These are phyloP conservation scores for Carallia pectinifolia DNA, from an alignment of 345 rosid genomes.

Conservation along the genomic window DNA sequence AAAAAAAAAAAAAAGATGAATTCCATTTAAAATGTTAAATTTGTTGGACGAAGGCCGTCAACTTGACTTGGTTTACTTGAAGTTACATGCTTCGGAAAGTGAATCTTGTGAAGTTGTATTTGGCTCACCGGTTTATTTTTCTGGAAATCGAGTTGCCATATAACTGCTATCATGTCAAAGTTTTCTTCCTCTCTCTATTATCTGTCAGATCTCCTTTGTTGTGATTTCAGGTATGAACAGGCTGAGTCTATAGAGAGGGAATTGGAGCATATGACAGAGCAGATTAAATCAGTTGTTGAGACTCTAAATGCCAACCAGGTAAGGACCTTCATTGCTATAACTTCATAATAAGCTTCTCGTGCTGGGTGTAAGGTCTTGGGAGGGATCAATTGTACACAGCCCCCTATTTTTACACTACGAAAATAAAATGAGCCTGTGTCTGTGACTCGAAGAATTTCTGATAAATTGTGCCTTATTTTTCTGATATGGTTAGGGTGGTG, in stretches of 20 bases:
- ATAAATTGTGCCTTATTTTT: slow-evolving; percentile 9
- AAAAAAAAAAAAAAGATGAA: too few species aligned
- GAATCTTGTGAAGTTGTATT: not conserved
- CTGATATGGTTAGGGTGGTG: slow-evolving; percentile 68
- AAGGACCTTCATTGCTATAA: slow-evolving; percentile 7
- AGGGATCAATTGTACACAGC: too few species aligned
- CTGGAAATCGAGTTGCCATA: not conserved
- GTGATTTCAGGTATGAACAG: slow-evolving; percentile 75
- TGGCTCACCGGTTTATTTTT: not conserved
- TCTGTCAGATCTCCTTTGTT: not conserved
- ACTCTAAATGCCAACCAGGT: slow-evolving; percentile 82
- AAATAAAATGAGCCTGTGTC: too few species aligned
- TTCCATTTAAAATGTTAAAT: too few species aligned
- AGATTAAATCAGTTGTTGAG: slow-evolving; percentile 82
- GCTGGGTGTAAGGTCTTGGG: not conserved
- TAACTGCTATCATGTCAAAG: not conserved
- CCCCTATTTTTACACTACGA: too few species aligned
- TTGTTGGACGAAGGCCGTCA: too few species aligned
- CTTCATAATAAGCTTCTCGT: slow-evolving; percentile 3
- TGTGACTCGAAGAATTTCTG: not conserved
- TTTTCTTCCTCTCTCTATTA: not conserved
- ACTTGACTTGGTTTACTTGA: not conserved
- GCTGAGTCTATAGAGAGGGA: slow-evolving; percentile 90
- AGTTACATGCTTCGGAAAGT: not conserved
- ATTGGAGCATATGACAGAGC: slow-evolving; percentile 89